phyloP scores from a whole-genome alignment of 176 grass and related monocot genomes.

The Rhynchospora pubera region DNA sequence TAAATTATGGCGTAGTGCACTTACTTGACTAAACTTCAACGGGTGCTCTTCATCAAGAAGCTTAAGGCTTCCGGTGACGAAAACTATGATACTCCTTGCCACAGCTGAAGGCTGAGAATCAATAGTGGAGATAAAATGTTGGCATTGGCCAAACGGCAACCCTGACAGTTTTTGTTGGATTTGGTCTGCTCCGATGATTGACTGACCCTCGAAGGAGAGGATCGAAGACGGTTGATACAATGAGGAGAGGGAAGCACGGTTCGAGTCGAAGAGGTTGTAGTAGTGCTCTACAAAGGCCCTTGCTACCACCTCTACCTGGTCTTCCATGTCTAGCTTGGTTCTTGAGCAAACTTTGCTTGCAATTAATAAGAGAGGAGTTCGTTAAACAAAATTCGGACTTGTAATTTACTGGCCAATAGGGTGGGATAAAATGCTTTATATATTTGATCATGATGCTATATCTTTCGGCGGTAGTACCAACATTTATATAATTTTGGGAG shows the following conservation, averaged over 20 bases:
- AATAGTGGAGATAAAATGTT: slow-evolving; percentile 44
- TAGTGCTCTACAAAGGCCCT: slow-evolving; percentile 74
- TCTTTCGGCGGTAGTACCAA: neutral
- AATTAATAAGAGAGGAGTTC: neutral
- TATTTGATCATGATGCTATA: no score
- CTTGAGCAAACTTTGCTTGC: no score
- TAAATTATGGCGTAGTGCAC: no score
- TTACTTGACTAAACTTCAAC: slow-evolving; percentile 78
- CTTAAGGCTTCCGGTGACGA: slow-evolving; percentile 62
- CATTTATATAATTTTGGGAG: slow-evolving; percentile 8
- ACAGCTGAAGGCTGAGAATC: slow-evolving; percentile 62
- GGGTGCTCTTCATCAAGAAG: slow-evolving; percentile 77
- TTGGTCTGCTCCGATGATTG: slow-evolving; percentile 28
- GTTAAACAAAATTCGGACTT: neutral
- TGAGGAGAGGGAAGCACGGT: slow-evolving; percentile 36
- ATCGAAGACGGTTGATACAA: slow-evolving; percentile 57
- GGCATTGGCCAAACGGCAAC: slow-evolving; percentile 66
- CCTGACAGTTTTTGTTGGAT: slow-evolving; percentile 49
- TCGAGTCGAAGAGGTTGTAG: slow-evolving; percentile 63
- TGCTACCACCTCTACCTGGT: slow-evolving; percentile 46
- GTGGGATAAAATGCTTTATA: neutral
- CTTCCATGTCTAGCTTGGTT: neutral
- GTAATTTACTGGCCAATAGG: slow-evolving; percentile 8
- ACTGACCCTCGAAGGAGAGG: slow-evolving; percentile 78
- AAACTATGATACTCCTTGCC: slow-evolving; percentile 51